Conservation (phyloP, 2,329 filamentous ascomycete genomes). For the Zymoseptoria passerinii region DNA sequence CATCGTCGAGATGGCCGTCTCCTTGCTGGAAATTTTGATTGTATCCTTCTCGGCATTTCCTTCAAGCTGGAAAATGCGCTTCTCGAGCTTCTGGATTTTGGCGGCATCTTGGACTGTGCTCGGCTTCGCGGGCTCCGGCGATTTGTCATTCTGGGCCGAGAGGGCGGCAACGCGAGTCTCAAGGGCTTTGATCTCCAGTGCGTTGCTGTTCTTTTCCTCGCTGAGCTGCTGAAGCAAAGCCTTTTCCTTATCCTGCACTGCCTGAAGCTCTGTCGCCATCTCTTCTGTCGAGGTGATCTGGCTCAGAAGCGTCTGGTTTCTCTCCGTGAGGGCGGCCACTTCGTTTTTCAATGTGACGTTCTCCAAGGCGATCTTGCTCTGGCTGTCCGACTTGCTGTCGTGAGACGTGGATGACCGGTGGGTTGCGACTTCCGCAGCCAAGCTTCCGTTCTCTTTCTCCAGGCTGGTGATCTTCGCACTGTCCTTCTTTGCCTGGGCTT, state of each 20-base stretch:
- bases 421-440: not conserved
- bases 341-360: not conserved
- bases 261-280: conserved; percentile 3
- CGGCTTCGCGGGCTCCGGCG: not conserved
- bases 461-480: not conserved
- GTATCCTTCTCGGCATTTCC: not conserved
- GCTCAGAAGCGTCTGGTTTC: not conserved
- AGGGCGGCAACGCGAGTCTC: not conserved
- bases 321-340: not conserved
- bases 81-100: not conserved
- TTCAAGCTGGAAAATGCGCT: not conserved
- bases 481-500: not conserved
- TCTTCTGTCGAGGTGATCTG: not conserved
- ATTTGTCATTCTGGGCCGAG: not conserved
- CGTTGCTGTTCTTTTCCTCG: not conserved
- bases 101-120: not conserved
- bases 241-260: conserved; percentile 2
- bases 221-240: conserved; percentile 1
- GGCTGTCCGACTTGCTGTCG: not conserved
- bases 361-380: not conserved
- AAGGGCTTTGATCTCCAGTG: not conserved
- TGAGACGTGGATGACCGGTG: not conserved
- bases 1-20: not conserved
- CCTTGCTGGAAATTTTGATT: not conserved
- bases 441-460: not conserved